phyloP scores from a whole-genome alignment of 2,329 filamentous ascomycete genomes.

The Claviceps humidiphila region DNA sequence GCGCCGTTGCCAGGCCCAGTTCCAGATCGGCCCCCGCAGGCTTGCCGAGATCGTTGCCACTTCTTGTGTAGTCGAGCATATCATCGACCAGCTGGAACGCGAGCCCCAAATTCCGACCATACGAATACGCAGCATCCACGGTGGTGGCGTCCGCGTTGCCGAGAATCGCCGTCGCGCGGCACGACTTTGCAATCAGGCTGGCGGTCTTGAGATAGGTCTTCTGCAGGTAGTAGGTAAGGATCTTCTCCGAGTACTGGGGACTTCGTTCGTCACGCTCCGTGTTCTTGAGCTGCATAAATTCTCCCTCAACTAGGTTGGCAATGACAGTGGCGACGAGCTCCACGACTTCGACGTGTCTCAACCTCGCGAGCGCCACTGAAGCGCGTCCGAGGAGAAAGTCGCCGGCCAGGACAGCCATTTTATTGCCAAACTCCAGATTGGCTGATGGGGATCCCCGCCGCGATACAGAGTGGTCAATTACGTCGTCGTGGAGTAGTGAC shows the following conservation, averaged over 20 bases:
- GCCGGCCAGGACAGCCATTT: constrained; percentile 96
- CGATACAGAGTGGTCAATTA: constrained; percentile 84
- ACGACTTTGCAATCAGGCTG: constrained; percentile 90
- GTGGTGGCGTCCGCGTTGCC: constrained; percentile 64
- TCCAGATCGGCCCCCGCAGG: constrained; percentile 90
- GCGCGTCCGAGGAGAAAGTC: constrained; percentile 89
- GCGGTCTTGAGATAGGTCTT: constrained; percentile 98
- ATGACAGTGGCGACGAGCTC: constrained; percentile 94
- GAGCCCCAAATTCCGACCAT: constrained; percentile 84
- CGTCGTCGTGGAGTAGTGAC: constrained; percentile 92
- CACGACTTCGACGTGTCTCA: constrained; percentile 86
- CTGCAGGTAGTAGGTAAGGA: constrained; percentile 84
- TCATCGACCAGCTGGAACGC: constrained; percentile 98
- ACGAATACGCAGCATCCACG: constrained; percentile 81
- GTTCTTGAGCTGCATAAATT: constrained; percentile 99
- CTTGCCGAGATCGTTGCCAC: constrained; percentile 76
- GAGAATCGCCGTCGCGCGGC: constrained; percentile 75
- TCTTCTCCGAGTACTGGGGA: constrained; percentile 76
- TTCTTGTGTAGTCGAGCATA: constrained; percentile 91
- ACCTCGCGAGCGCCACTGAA: constrained; percentile 79
- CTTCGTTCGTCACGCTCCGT: constrained; percentile 77
- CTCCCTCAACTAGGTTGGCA: constrained; percentile 92
- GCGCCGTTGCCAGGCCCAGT: constrained; percentile 84
- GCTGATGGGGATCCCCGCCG: constrained; percentile 76
- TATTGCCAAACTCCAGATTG: constrained; percentile 94